These are phyloP conservation scores for Ogataea nitratoaversa DNA, from an alignment of 805 yeast genomes.

Conservation along the genomic window DNA sequence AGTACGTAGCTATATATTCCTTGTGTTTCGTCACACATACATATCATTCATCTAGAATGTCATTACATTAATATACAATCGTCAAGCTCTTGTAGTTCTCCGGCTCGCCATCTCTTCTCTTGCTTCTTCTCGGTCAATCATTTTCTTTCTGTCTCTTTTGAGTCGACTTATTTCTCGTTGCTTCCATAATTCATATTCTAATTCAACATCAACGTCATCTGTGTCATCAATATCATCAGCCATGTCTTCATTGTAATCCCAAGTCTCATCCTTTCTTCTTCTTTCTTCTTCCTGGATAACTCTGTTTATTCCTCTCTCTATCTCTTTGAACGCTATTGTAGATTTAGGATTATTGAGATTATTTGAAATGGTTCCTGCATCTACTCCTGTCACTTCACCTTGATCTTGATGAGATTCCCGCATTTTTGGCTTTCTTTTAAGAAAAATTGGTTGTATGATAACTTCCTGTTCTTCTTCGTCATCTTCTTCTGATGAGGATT, in stretches of 20 bases:
- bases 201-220: slow-evolving; percentile 51
- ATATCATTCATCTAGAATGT: neutral
- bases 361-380: too few relatives aligned
- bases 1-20: too few relatives aligned
- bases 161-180: slow-evolving; percentile 26
- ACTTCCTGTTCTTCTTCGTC: neutral
- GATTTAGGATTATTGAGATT: too few relatives aligned
- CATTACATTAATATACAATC: neutral
- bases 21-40: too few relatives aligned
- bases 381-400: too few relatives aligned
- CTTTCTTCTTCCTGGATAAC: slow-evolving; percentile 20
- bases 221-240: slow-evolving; percentile 48
- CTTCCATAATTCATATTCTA: slow-evolving; percentile 33
- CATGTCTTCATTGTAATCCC: slow-evolving; percentile 19
- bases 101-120: slow-evolving; percentile 20
- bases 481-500: neutral
- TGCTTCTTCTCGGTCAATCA: slow-evolving; percentile 21
- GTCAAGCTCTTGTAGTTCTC: neutral
- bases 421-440: neutral
- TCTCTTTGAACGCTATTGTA: slow-evolving; percentile 15
- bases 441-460: neutral
- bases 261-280: slow-evolving; percentile 16
- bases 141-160: slow-evolving; percentile 19
- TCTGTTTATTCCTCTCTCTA: slow-evolving; percentile 24
- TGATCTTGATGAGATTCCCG: too few relatives aligned